Evolutionary conservation across 2,329 filamentous ascomycete genomes (phyloP).

Genomic region (Rhynchosporium agropyri): DNA sequence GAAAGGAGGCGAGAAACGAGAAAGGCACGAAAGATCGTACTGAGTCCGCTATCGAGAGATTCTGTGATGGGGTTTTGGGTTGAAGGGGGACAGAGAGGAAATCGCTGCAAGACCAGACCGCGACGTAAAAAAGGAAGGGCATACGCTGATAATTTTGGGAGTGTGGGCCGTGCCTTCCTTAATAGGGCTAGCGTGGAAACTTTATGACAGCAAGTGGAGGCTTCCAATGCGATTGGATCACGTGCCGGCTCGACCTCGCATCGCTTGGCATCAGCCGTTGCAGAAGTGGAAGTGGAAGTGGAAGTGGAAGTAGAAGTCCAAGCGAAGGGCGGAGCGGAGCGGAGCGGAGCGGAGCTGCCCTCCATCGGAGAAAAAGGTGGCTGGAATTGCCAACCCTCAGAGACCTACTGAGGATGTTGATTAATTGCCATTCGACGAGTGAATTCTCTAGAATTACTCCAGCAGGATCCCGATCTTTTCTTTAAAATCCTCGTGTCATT

Average conservation of each 20-base stretch:
- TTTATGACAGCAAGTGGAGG: neutral
- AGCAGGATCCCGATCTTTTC: too few relatives aligned
- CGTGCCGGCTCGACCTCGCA: neutral
- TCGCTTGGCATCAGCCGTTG: neutral
- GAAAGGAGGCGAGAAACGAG: conserved; percentile 44
- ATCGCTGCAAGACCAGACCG: conserved; percentile 24
- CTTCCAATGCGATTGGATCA: neutral
- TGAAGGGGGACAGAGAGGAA: conserved; percentile 24
- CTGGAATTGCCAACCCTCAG: too few relatives aligned
- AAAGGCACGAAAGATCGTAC: conserved; percentile 43
- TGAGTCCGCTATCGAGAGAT: conserved; percentile 39
- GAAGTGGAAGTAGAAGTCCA: neutral
- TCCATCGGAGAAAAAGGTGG: too few relatives aligned
- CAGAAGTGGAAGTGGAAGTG: neutral
- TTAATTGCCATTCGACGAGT: too few relatives aligned
- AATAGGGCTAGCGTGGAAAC: conserved; percentile 11
- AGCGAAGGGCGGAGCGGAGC: neutral
- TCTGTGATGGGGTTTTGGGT: conserved; percentile 28
- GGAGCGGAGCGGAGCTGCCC: too few relatives aligned
- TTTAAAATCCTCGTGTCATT: too few relatives aligned
- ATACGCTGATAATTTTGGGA: conserved; percentile 20
- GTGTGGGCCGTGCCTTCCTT: conserved; percentile 20
- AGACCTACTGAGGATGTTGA: too few relatives aligned
- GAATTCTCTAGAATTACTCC: too few relatives aligned
- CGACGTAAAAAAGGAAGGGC: conserved; percentile 25